Conservation (phyloP, 106 monocot genomes). For the Phalaenopsis aphrodite region DNA sequence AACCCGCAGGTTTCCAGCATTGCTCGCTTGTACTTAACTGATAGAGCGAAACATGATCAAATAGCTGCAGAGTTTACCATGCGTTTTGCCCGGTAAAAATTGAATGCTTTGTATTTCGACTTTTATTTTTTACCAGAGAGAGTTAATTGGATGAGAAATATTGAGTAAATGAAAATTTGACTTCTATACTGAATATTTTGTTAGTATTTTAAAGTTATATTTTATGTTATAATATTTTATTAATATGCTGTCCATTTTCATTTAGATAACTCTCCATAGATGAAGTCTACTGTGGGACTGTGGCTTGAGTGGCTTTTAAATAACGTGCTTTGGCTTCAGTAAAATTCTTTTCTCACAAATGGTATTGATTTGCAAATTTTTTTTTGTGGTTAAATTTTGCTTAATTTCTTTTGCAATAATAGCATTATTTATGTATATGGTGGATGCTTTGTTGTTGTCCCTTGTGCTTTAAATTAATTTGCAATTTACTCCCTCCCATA, state of each 20-base stretch:
- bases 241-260: neutral
- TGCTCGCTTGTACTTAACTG: conserved; percentile 54
- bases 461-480: no score
- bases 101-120: neutral
- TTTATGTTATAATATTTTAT: neutral
- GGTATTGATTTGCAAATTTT: no score
- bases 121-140: neutral
- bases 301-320: no score
- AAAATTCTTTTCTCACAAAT: no score
- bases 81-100: conserved; percentile 59
- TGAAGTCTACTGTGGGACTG: no score
- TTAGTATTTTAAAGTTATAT: neutral
- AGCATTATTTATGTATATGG: no score
- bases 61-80: conserved; percentile 76
- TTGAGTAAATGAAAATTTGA: neutral
- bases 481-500: no score
- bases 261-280: neutral
- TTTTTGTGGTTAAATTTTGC: no score
- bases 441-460: no score
- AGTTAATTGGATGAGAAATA: neutral
- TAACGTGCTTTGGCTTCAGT: no score
- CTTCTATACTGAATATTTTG: neutral
- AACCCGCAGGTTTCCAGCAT: conserved; percentile 41
- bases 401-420: no score
- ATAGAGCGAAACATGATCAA: conserved; percentile 69